phyloP scores from a whole-genome alignment of 345 rosid genomes.

The Gossypium longicalyx region DNA sequence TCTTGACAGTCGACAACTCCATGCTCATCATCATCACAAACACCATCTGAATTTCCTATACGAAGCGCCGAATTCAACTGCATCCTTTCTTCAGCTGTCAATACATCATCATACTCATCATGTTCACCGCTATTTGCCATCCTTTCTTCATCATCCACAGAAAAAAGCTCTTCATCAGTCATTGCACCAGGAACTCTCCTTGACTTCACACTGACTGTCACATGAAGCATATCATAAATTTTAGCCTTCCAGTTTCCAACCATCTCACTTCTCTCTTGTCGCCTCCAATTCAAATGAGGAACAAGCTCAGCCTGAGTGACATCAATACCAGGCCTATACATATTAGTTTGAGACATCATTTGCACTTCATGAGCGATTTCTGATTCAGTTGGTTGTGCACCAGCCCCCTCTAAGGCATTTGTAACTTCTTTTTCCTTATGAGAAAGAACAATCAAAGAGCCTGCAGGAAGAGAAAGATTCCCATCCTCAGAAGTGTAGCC shows the following conservation, averaged over 20 bases:
- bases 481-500: constrained; percentile 78
- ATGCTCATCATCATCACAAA: constrained; percentile 69
- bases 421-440: constrained; percentile 96
- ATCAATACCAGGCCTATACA: constrained; percentile 98
- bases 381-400: constrained; percentile 85
- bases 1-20: constrained; percentile 46
- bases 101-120: constrained; percentile 71
- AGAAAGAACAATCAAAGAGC: constrained; percentile 84
- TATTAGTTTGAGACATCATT: constrained; percentile 94
- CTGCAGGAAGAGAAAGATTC: constrained; percentile 54
- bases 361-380: constrained; percentile 95
- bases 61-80: constrained; percentile 80
- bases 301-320: constrained; percentile 95
- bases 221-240: constrained; percentile 94
- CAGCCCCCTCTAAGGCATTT: constrained; percentile 97
- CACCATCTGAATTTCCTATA: constrained; percentile 58
- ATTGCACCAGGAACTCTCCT: constrained; percentile 98
- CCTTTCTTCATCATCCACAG: constrained; percentile 74
- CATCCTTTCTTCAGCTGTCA: constrained; percentile 86
- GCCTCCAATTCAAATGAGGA: constrained; percentile 92
- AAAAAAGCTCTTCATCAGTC: constrained; percentile 96
- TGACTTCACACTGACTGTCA: constrained; percentile 96
- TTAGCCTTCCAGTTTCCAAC: constrained; percentile 97
- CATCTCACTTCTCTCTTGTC: constrained; percentile 93
- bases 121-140: constrained; percentile 52